phyloP scores from a whole-genome alignment of 1,139 yeast genomes.

The Taphrina populina region DNA sequence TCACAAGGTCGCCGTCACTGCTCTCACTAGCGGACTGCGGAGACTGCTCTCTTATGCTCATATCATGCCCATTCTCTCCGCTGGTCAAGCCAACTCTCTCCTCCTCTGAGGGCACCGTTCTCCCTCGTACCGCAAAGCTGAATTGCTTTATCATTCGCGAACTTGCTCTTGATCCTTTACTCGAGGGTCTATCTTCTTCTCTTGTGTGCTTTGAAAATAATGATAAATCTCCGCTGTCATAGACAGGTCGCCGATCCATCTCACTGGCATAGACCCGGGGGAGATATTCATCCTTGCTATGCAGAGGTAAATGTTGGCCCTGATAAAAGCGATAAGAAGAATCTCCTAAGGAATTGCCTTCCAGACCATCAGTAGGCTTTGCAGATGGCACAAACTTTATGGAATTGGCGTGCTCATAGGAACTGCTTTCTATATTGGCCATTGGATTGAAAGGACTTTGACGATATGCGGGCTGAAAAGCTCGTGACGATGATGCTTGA shows the following conservation, averaged over 20 bases:
- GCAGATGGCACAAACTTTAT: conserved; percentile 7
- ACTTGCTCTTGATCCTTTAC: conserved; percentile 1
- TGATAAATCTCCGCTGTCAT: background rate
- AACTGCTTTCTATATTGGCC: background rate
- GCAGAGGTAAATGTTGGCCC: conserved; percentile 6
- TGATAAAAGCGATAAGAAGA: background rate
- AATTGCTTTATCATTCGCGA: conserved; percentile 20
- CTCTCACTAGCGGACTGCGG: conserved; percentile 1
- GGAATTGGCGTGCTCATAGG: conserved; percentile 3
- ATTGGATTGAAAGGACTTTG: background rate
- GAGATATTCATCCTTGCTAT: conserved; percentile 4
- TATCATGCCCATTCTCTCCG: background rate
- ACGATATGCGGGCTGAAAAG: background rate
- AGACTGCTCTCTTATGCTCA: conserved; percentile 2
- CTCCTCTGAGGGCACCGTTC: conserved; percentile 2
- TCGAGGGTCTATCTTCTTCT: background rate
- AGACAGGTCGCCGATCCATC: background rate
- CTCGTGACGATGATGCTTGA: background rate
- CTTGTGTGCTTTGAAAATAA: background rate
- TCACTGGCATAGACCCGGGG: background rate
- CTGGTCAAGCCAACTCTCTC: conserved; percentile 14
- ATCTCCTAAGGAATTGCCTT: background rate
- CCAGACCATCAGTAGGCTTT: background rate
- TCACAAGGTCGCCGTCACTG: conserved; percentile 2
- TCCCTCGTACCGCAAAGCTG: conserved; percentile 9